A percentile compares a stretch with the other conserved stretches of the same genome.
These are phyloP conservation scores for Cytospora paraplurivora DNA, from an alignment of 2,329 filamentous ascomycete genomes.

Conservation along the genomic window DNA sequence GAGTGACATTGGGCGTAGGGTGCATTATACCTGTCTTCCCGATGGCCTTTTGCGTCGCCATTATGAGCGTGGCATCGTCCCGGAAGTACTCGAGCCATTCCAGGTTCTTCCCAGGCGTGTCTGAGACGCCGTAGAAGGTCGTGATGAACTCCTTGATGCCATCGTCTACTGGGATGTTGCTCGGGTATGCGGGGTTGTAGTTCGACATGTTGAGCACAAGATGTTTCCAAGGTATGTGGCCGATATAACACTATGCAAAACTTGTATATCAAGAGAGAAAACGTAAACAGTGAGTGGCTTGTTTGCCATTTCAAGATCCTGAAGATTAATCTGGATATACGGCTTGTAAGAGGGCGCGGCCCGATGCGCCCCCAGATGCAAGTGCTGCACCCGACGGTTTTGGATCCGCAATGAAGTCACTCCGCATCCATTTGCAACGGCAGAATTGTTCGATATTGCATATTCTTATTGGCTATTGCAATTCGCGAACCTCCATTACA, in stretches of 20 bases:
- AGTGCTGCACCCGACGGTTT: conserved; percentile 17
- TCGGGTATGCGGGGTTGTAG: conserved; percentile 37
- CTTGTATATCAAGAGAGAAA: too few species aligned
- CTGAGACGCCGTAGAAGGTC: conserved; percentile 48
- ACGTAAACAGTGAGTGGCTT: not conserved
- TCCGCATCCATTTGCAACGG: too few species aligned
- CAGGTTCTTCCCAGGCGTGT: conserved; percentile 44
- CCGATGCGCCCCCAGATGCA: conserved; percentile 10
- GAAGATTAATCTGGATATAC: too few species aligned
- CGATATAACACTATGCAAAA: not conserved
- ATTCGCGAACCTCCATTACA: not conserved
- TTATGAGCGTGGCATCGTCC: conserved; percentile 45
- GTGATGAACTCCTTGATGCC: conserved; percentile 42
- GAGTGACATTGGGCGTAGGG: too few species aligned
- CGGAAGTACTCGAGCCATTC: conserved; percentile 48
- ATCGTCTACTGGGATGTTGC: conserved; percentile 27
- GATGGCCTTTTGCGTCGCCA: conserved; percentile 44
- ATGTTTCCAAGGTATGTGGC: not conserved
- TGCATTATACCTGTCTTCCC: conserved; percentile 33
- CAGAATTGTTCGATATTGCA: not conserved
- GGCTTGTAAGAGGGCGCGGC: conserved; percentile 3
- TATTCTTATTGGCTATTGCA: conserved; percentile 1
- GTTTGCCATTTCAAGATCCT: not conserved
- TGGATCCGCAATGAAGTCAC: conserved; percentile 23
- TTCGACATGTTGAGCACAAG: conserved; percentile 18